Conservation (phyloP, 2,329 filamentous ascomycete species). For the Cladobotryum protrusum region DNA sequence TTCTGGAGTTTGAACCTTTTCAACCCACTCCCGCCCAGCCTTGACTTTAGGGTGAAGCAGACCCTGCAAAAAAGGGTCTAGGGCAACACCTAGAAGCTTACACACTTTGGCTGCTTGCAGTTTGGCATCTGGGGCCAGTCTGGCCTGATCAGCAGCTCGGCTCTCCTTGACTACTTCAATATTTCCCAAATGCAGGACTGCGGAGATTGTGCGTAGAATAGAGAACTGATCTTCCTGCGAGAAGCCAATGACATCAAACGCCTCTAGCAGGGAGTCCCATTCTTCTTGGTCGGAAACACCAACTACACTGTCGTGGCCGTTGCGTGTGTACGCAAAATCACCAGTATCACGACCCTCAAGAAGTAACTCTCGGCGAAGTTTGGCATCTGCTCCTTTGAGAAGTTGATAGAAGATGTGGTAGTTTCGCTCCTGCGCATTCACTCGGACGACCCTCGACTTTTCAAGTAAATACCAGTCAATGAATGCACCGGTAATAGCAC, state of each 20-base stretch:
- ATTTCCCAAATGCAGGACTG: slow-evolving; percentile 90
- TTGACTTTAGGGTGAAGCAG: slow-evolving; percentile 90
- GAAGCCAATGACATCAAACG: slow-evolving; percentile 92
- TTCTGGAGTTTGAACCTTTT: slow-evolving; percentile 95
- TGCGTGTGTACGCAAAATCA: slow-evolving; percentile 85
- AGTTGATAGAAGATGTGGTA: slow-evolving; percentile 98
- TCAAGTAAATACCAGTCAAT: slow-evolving; percentile 98
- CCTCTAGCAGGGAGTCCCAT: slow-evolving; percentile 85
- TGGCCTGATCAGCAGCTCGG: slow-evolving; percentile 82
- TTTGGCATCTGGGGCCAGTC: slow-evolving; percentile 68
- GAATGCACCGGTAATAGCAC: slow-evolving; percentile 89
- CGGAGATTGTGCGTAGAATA: slow-evolving; percentile 82
- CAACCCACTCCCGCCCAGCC: slow-evolving; percentile 94
- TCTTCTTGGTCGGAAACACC: slow-evolving; percentile 88
- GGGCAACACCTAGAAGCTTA: slow-evolving; percentile 72
- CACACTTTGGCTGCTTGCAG: slow-evolving; percentile 74
- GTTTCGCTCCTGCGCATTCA: slow-evolving; percentile 83
- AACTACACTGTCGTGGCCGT: slow-evolving; percentile 84
- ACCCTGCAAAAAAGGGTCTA: slow-evolving; percentile 81
- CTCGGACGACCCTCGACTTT: slow-evolving; percentile 91
- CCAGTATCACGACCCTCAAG: slow-evolving; percentile 69
- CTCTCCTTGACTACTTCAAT: slow-evolving; percentile 87
- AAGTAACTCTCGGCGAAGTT: slow-evolving; percentile 70
- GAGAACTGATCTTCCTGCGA: slow-evolving; percentile 74
- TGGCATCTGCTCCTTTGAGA: slow-evolving; percentile 70